Percentiles rank a stretch among this genome's conserved stretches.
Evolutionary conservation across 495 filamentous ascomycete species (phyloP).

Genomic region (Lepidopterella palustris): DNA sequence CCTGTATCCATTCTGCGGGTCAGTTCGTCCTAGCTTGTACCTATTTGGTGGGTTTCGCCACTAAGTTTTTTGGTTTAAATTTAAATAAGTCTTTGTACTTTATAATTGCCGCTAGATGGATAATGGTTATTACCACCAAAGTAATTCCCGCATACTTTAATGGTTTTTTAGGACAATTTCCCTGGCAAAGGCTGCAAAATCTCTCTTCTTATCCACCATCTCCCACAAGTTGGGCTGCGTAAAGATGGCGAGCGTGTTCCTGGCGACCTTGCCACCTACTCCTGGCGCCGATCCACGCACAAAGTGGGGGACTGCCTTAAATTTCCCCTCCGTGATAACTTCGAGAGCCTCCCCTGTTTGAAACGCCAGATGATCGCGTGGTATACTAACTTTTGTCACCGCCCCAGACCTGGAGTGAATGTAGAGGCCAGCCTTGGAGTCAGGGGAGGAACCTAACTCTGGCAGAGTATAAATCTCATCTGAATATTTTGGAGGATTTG

Average conservation of each 20-base stretch:
- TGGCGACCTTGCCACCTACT: slow-evolving; percentile 51
- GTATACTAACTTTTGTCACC: slow-evolving; percentile 82
- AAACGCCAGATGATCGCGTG: slow-evolving; percentile 83
- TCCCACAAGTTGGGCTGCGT: slow-evolving; percentile 93
- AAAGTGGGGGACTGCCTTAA: slow-evolving; percentile 94
- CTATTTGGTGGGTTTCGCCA: too few relatives aligned
- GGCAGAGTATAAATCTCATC: slow-evolving; percentile 45
- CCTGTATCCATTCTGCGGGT: too few relatives aligned
- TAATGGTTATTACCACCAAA: too few relatives aligned
- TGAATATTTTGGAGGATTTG: slow-evolving; percentile 38
- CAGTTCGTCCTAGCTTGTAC: too few relatives aligned
- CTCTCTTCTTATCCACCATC: slow-evolving; percentile 65
- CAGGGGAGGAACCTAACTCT: slow-evolving; percentile 67
- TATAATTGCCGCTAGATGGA: too few relatives aligned
- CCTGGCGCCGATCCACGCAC: slow-evolving; percentile 62
- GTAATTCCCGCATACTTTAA: too few relatives aligned
- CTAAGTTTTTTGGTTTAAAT: too few relatives aligned
- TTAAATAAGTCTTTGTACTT: too few relatives aligned
- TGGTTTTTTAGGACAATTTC: slow-evolving; percentile 72
- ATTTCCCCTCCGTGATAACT: slow-evolving; percentile 77
- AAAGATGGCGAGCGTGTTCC: slow-evolving; percentile 95
- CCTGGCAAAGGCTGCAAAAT: slow-evolving; percentile 85
- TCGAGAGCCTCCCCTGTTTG: slow-evolving; percentile 93
- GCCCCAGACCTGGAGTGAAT: slow-evolving; percentile 76
- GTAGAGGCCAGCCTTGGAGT: slow-evolving; percentile 80